Base-by-base conservation (phyloP, 495 filamentous ascomycete species). In the Trichoderma asperelloides region DNA sequence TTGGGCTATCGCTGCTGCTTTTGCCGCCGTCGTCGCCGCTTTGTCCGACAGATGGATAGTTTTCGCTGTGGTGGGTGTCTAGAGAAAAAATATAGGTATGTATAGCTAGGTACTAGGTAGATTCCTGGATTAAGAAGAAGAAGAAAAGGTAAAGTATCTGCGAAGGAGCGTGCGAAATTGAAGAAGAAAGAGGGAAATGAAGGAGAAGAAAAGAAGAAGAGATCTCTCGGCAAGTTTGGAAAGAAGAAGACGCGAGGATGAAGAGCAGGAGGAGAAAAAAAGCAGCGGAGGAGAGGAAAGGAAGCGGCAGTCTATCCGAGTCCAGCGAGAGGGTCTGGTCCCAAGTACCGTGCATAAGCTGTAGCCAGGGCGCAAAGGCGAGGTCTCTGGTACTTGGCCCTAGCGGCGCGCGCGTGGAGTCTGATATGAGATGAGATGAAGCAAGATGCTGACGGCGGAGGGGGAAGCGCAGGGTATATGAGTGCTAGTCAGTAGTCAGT, bases 381-480 rank as follows among this genome's bases (percentile, higher is more conserved):
- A 30, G 55, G 23, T 51, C n/a, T 9, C 47, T 2, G 4, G 55
- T 28, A 60, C 23, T 2, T 60, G 23, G 55, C 23, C 49, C 49
- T 23, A 55, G 49, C 49, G 49, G 49, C 21, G 23, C 49, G 49
- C 3, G 43, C 43, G 43, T 47, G 43, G 43, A n/a, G 43, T 47
- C 43, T 47, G 43, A 47, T 15, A 47, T 47, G 49, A 55, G 49
- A 55, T 55, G 49, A 55, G 49, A 55, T 55, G 49, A 55, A 25
- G 9, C n/a, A 21, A 55, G 49, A 21, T 15, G 49, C 49, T 55
- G 49, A 55, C 49, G 11, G 43, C 43, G 43, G 43, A 15, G 43
- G 13, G 15, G 13, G 13, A n/a, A 47, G 43, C 6, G 5, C 33
- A 37, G 33, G 33, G 33, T 37, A 6, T 33, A 8, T 8, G 33